Base-by-base conservation (phyloP, 371 early-diverging fungal genomes). In the Mortierella sp. region DNA sequence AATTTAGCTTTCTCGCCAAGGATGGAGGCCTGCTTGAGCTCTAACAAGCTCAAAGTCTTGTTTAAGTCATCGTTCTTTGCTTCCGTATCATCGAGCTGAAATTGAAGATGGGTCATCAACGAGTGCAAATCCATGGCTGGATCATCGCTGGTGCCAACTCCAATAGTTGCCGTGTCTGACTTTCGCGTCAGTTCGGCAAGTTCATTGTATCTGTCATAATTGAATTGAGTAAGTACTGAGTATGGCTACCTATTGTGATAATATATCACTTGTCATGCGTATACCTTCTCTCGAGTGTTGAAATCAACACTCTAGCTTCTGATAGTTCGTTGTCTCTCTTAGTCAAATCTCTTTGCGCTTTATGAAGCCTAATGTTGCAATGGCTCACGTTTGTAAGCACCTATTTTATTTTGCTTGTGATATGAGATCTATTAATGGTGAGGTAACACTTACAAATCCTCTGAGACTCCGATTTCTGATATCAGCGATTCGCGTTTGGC, bases 101-200 rank as follows among this genome's bases (percentile, higher is more conserved):
- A 30, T 12, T 28, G 55, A 55, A 55, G 55, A 28, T 51, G 51
- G 51, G 51, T 51, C 51, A 51, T 51, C n/a, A 51, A 18, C n/a
- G n/a, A 51, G n/a, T 51, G 51, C 9, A n/a, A 51, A 51, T 55
- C 55, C 5, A 28, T 30, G 1, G 18, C 28, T 28, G 55, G 55
- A 28, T 55, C 55, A 28, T 55, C 55, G 55, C 28, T 28, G 4
- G 55, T 55, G 11, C 55, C 28, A 28, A 30, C 30, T 24, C 55
- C 28, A 55, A 16, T 28, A 55, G 28, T 28, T 5, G 14, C 18
- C 11, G 55, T 55, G 20, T 20, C 12, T 28, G 55, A 24, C 11
- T 55, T 55, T 14, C 18, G 55, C 26, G 55, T 28, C 28, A 28
- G 11, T 30, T 30, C 24, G 24, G 24, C 55, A 8, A 55, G 30